These are phyloP conservation scores for Corallochytrium limacisporum DNA, from an alignment of 78 protist species.

Conservation along the genomic window DNA sequence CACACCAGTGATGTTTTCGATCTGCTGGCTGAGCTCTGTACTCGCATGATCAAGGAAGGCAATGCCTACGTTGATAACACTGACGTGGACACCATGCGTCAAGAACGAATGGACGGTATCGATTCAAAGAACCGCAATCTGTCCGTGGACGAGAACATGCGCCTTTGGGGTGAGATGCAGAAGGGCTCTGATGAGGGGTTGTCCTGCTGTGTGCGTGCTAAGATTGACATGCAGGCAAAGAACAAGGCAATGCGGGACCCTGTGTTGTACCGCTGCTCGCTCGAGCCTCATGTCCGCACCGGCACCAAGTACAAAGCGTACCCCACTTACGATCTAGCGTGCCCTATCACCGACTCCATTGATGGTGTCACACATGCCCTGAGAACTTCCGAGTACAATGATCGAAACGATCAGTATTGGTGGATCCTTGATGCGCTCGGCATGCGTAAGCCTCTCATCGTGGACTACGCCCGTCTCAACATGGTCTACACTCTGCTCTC, in stretches of 20 bases:
- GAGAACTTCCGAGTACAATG: slow-evolving; percentile 88
- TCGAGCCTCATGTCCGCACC: slow-evolving; percentile 39
- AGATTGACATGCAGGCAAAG: slow-evolving; percentile 53
- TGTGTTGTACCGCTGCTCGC: slow-evolving; percentile 66
- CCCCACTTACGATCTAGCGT: slow-evolving; percentile 97
- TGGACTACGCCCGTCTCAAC: slow-evolving; percentile 65
- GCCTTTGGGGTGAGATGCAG: neutral
- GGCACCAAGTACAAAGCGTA: slow-evolving; percentile 72
- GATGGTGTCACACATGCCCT: slow-evolving; percentile 83
- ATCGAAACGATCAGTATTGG: slow-evolving; percentile 78
- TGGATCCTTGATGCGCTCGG: slow-evolving; percentile 56
- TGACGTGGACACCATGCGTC: no score
- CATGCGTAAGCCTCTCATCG: slow-evolving; percentile 30
- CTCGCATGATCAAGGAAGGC: slow-evolving; percentile 50
- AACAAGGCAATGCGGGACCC: slow-evolving; percentile 91
- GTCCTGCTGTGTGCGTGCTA: slow-evolving; percentile 71
- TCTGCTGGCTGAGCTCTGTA: slow-evolving; percentile 9
- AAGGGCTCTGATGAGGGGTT: slow-evolving; percentile 24
- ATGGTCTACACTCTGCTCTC: slow-evolving; percentile 73
- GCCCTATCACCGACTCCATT: slow-evolving; percentile 89
- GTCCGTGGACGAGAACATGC: neutral
- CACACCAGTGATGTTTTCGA: slow-evolving; percentile 87
- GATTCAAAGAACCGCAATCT: no score
- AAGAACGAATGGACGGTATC: no score
- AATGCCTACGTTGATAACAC: slow-evolving; percentile 43